Evolutionary conservation across 1,139 yeast species (phyloP).

Genomic region (Meyerozyma smithsonii): DNA sequence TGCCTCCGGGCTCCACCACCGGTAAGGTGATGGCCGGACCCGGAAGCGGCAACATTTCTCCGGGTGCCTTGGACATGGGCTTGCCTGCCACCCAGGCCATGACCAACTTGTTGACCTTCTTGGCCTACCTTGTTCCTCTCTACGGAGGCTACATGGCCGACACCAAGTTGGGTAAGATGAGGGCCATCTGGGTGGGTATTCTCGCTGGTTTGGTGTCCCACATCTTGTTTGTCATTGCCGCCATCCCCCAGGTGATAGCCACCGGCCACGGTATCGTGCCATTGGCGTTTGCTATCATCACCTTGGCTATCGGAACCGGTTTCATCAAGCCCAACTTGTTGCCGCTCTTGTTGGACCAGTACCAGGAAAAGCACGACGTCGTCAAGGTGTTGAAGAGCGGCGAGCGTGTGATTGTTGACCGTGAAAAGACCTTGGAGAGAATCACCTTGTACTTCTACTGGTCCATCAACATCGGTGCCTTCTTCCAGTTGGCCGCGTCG

Average conservation of each 20-base stretch:
- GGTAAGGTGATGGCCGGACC: slow-evolving; percentile 13
- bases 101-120: slow-evolving; percentile 17
- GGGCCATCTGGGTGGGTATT: slow-evolving; percentile 21
- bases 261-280: slow-evolving; percentile 16
- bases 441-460: slow-evolving; percentile 75
- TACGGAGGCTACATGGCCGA: slow-evolving; percentile 21
- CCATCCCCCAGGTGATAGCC: slow-evolving; percentile 16
- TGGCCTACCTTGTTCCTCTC: slow-evolving; percentile 19
- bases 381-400: slow-evolving; percentile 58
- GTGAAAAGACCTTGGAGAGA: slow-evolving; percentile 66
- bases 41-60: slow-evolving; percentile 10
- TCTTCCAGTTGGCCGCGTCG: slow-evolving; percentile 74
- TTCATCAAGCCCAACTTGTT: slow-evolving; percentile 48
- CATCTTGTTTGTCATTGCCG: slow-evolving; percentile 19
- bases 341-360: slow-evolving; percentile 51
- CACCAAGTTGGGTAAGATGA: slow-evolving; percentile 17
- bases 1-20: slow-evolving; percentile 12
- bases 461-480: slow-evolving; percentile 77
- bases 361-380: slow-evolving; percentile 48
- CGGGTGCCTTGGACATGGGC: slow-evolving; percentile 20
- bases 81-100: slow-evolving; percentile 16
- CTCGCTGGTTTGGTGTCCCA: slow-evolving; percentile 20
- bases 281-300: slow-evolving; percentile 15
- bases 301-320: slow-evolving; percentile 14
- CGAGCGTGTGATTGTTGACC: slow-evolving; percentile 66